phyloP scores from a whole-genome alignment of 192 early-diverging fungal genomes.

The Chytriomyces sp. region DNA sequence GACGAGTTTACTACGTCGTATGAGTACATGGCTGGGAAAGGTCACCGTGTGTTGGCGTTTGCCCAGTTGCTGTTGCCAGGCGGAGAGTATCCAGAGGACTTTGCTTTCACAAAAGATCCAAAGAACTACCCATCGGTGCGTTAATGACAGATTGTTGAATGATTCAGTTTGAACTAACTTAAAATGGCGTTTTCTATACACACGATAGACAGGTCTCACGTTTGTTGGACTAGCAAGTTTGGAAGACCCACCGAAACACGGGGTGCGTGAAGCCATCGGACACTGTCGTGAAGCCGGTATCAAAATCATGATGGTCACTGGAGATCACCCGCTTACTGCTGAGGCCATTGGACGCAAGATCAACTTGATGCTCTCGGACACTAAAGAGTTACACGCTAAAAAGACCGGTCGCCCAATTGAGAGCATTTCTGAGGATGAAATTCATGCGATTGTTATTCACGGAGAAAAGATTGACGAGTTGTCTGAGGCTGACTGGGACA shows the following conservation, averaged over 20 bases:
- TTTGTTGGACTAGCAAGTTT: conserved; percentile 90
- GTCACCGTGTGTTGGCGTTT: conserved; percentile 89
- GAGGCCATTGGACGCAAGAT: conserved; percentile 95
- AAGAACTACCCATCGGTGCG: conserved; percentile 70
- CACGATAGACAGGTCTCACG: conserved; percentile 52
- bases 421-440: conserved; percentile 78
- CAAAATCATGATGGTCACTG: conserved; percentile 99
- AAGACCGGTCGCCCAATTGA: conserved; percentile 62
- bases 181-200: neutral
- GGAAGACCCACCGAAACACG: conserved; percentile 97
- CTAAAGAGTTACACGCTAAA: conserved; percentile 76
- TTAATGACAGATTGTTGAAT: conserved; percentile 6
- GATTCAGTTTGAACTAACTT: neutral
- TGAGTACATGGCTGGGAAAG: conserved; percentile 87
- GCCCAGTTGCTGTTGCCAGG: conserved; percentile 76
- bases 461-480: conserved; percentile 85
- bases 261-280: conserved; percentile 97
- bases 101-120: conserved; percentile 76
- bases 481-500: conserved; percentile 87
- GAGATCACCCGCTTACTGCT: conserved; percentile 94
- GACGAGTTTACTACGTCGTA: conserved; percentile 77
- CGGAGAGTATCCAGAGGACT: conserved; percentile 71
- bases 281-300: conserved; percentile 91
- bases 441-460: conserved; percentile 89
- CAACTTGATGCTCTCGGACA: conserved; percentile 91